Evolutionary conservation across 768 basidiomycete genomes (phyloP).

Genomic region (Amanita fuliginea): DNA sequence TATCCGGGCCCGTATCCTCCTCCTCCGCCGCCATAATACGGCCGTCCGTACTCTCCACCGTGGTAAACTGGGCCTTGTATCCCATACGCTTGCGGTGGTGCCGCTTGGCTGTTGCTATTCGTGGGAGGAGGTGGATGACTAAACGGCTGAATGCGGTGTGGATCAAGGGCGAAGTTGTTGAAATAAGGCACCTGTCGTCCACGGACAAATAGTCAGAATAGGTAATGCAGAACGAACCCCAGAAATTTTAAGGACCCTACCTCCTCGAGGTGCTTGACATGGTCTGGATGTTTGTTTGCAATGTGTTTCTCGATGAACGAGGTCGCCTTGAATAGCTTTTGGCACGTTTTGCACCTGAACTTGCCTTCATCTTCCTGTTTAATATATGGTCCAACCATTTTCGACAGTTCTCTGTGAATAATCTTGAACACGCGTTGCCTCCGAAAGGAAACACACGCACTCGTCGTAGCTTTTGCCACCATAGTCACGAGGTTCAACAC

Average conservation of each 20-base stretch:
- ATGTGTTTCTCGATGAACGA: constrained; percentile 98
- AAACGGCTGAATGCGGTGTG: constrained; percentile 83
- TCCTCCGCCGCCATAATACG: constrained; percentile 25
- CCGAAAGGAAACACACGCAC: constrained; percentile 29
- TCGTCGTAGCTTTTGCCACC: constrained; percentile 87
- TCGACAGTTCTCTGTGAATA: constrained; percentile 61
- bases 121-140: constrained; percentile 60
- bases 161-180: constrained; percentile 95
- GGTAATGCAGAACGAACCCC: constrained; percentile 5
- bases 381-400: constrained; percentile 67
- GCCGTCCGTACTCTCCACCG: constrained; percentile 24
- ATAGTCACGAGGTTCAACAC: constrained; percentile 79
- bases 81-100: constrained; percentile 81
- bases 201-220: constrained; percentile 7
- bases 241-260: constrained; percentile 29
- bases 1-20: constrained; percentile 27
- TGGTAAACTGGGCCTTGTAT: constrained; percentile 50
- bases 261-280: constrained; percentile 75
- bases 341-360: constrained; percentile 92
- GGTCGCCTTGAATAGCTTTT: constrained; percentile 95
- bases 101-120: constrained; percentile 56
- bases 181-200: constrained; percentile 66
- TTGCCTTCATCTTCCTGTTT: constrained; percentile 97
- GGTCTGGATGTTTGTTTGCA: constrained; percentile 84
- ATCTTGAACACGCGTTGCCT: constrained; percentile 4